Base-by-base conservation (phyloP, 225 moss, liverwort and hornwort genomes). In the Pseudisothecium myosuroides region DNA sequence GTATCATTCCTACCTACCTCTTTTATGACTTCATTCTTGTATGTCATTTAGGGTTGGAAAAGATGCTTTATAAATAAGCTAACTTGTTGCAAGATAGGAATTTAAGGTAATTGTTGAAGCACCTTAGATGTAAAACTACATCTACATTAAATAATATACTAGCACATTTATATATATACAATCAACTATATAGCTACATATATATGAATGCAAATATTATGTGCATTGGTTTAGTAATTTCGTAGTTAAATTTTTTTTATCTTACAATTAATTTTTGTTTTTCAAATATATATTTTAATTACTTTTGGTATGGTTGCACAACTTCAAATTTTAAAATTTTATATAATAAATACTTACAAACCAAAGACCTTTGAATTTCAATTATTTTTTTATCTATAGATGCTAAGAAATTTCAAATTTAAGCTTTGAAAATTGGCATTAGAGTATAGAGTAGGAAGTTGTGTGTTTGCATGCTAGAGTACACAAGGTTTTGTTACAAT, bases 31-130 rank as follows among this genome's bases (percentile, higher is more conserved):
- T 68, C 11, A n/a, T n/a, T 68, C 7, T n/a, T n/a, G 1, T 2
- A n/a, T 68, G 4, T 22, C 68, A 68, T 68, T 21, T 22, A n/a
- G n/a, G n/a, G 0, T 22, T n/a, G 12, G 2, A 67, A n/a, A 68
- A 22, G 7, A n/a, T n/a, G 19, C 12, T 68, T n/a, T 22, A n/a
- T 12, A n/a, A 68, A 68, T 7, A n/a, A 12, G 22, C n/a, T 68
- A n/a, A 7, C 2, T n/a, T n/a, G 4, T 68, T 68, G 12, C 1
- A 4, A n/a, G 7, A n/a, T 21, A n/a, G 6, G 1, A 1, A 68
- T 68, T n/a, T 68, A 68, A 22, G n/a, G n/a, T n/a, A 68, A n/a
- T n/a, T 22, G 4, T n/a, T n/a, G n/a, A 68, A 0, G 68, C n/a
- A 11, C 22, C 7, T 68, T n/a, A 22, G 7, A 68, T n/a, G 10